Percentiles rank a stretch among this genome's conserved stretches.
phyloP scores from a whole-genome alignment of 805 yeast species.

The Saturnispora hagleri region DNA sequence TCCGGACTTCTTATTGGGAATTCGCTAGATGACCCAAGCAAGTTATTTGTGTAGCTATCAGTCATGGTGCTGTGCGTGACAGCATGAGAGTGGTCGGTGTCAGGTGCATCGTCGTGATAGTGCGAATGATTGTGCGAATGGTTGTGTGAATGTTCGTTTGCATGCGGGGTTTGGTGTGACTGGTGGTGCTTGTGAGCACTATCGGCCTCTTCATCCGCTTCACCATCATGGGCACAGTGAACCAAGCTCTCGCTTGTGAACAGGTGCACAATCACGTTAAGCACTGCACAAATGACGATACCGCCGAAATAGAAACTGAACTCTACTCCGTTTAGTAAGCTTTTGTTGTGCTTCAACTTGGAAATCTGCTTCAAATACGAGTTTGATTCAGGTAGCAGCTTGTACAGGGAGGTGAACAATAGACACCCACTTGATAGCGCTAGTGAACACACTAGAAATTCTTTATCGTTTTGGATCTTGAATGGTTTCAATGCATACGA shows the following conservation, averaged over 20 bases:
- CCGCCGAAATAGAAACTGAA: constrained; percentile 41
- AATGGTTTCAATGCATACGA: constrained; percentile 36
- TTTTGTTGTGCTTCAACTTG: constrained; percentile 17
- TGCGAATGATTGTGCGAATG: constrained; percentile 15
- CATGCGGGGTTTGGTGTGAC: constrained; percentile 5
- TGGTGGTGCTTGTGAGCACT: neutral
- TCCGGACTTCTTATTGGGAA: neutral
- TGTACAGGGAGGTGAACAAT: constrained; percentile 65
- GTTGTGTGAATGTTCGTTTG: constrained; percentile 9
- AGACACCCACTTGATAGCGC: constrained; percentile 78
- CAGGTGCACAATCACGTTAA: constrained; percentile 62
- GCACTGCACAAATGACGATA: constrained; percentile 42
- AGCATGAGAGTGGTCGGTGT: neutral
- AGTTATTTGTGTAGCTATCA: neutral
- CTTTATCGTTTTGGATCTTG: constrained; percentile 47
- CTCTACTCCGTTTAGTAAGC: constrained; percentile 34
- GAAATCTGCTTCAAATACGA: constrained; percentile 33
- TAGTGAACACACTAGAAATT: constrained; percentile 64
- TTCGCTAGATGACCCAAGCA: neutral
- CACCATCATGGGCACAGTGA: constrained; percentile 64
- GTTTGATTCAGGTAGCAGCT: constrained; percentile 62
- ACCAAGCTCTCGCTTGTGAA: constrained; percentile 75
- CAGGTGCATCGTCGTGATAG: constrained; percentile 1
- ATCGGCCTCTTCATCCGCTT: neutral
- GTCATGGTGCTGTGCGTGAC: neutral